Conservation (phyloP, 192 early-diverging fungal species). For the Lobulomyces angularis region DNA sequence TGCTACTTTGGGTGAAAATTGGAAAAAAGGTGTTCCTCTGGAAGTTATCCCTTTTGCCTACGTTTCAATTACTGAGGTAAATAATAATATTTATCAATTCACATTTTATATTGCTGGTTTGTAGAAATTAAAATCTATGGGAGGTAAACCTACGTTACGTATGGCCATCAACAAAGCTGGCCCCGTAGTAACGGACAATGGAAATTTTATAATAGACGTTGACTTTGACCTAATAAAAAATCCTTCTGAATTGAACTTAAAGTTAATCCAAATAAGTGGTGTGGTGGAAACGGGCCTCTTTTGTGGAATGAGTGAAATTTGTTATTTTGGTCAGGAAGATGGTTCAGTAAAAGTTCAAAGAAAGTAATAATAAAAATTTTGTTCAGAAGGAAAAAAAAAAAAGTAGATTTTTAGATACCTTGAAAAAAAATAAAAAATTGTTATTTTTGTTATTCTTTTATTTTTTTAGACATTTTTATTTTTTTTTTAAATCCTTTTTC, state of each 20-base stretch:
- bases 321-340: conserved; percentile 76
- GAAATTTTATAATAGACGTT: conserved; percentile 83
- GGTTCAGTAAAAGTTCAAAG: conserved; percentile 27
- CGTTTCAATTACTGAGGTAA: conserved; percentile 35
- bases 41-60: conserved; percentile 82
- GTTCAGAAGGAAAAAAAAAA: too few relatives aligned
- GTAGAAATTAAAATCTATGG: conserved; percentile 22
- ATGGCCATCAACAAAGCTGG: conserved; percentile 84
- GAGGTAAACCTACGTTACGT: conserved; percentile 49
- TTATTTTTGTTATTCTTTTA: too few relatives aligned
- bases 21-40: conserved; percentile 80
- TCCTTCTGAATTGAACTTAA: conserved; percentile 35
- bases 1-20: conserved; percentile 59
- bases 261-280: conserved; percentile 65
- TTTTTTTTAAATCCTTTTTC: too few relatives aligned
- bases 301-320: conserved; percentile 66
- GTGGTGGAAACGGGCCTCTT: conserved; percentile 91
- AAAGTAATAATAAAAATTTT: too few relatives aligned
- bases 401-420: too few relatives aligned
- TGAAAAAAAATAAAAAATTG: too few relatives aligned
- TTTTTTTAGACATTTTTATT: too few relatives aligned
- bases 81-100: not conserved
- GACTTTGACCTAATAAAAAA: conserved; percentile 63
- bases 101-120: not conserved
- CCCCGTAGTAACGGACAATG: conserved; percentile 87